A percentile compares a stretch with the other conserved stretches of the same genome.
Conservation (phyloP, 768 basidiomycete genomes). For the Amanita exitialis region DNA sequence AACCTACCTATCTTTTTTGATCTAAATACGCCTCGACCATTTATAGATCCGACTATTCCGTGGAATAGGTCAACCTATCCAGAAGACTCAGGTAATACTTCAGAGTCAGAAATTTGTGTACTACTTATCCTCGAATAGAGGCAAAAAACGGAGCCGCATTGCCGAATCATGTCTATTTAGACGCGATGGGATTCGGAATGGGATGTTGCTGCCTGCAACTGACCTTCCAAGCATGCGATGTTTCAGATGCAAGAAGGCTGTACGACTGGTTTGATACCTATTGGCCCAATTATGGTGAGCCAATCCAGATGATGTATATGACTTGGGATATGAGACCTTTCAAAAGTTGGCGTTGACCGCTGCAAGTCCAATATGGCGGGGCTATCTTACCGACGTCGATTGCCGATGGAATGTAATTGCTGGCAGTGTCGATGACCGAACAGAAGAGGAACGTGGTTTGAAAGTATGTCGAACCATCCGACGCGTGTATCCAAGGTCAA, state of each 20-base stretch:
- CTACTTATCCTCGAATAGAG: constrained; percentile 34
- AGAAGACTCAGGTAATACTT: constrained; percentile 66
- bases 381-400: constrained; percentile 93
- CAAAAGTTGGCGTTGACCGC: constrained; percentile 84
- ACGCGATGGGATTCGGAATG: constrained; percentile 99
- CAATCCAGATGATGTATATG: constrained; percentile 2
- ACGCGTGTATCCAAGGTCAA: constrained; percentile 2
- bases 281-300: constrained; percentile 89
- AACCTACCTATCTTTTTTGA: constrained; percentile 93
- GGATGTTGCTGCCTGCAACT: constrained; percentile 97
- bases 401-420: constrained; percentile 99
- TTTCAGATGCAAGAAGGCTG: constrained; percentile 82
- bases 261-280: constrained; percentile 95
- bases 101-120: background rate
- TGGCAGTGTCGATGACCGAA: constrained; percentile 96
- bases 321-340: background rate
- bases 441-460: constrained; percentile 85
- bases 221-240: constrained; percentile 95
- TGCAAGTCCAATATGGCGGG: constrained; percentile 91
- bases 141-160: constrained; percentile 86
- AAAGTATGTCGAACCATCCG: constrained; percentile 36
- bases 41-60: constrained; percentile 88
- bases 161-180: constrained; percentile 89
- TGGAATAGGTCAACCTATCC: constrained; percentile 76
- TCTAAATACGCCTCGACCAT: constrained; percentile 76